Base-by-base conservation (phyloP, 352 stramenopile species). In the Phytopythium oedochilum region DNA sequence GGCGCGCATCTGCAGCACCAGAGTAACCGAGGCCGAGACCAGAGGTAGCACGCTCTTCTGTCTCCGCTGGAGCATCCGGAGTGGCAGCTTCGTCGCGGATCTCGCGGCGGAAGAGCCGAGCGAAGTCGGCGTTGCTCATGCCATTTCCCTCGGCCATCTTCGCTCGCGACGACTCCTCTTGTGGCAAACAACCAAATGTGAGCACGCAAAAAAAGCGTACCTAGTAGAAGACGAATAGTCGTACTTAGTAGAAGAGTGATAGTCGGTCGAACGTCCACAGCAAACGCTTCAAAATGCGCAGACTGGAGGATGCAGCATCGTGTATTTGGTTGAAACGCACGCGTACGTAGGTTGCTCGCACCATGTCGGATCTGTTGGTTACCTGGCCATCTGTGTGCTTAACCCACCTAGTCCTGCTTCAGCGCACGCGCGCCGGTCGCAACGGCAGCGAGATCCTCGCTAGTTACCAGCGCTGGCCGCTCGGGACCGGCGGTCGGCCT, bases 51-150 rank as follows among this genome's bases (percentile, higher is more conserved):
- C n/a, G 4, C 22, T 26, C 47, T 2, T 53, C 42, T 28, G 26
- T 2, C 9, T 11, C 38, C 5, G 57, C 35, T 8, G 7, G 6
- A 1, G 12, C 23, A 6, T 59, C 17, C 17, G 49, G 15, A 20
- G 17, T 25, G n/a, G 14, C 47, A 10, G 29, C 38, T 31, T 72
- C 58, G 31, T 63, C 39, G 5, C 46, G 70, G 25, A 60, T 52
- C 18, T 83, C 67, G 42, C 73, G 64, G 5, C 71, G 75, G 53
- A 92, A 93, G 56, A 93, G 73, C n/a, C 65, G 72, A 58, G 83
- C 80, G 55, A 93, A 93, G 68, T 93, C 83, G 5, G 83, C 80
- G 56, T 93, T 93, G 52, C 61, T 81, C 55, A 88, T 46, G 38
- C 75, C 29, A 31, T 43, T 31, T 11, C 23, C 34, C 57, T 31